Evolutionary conservation across 257 asterid species (phyloP).

Genomic region (Solanum appendiculatum): DNA sequence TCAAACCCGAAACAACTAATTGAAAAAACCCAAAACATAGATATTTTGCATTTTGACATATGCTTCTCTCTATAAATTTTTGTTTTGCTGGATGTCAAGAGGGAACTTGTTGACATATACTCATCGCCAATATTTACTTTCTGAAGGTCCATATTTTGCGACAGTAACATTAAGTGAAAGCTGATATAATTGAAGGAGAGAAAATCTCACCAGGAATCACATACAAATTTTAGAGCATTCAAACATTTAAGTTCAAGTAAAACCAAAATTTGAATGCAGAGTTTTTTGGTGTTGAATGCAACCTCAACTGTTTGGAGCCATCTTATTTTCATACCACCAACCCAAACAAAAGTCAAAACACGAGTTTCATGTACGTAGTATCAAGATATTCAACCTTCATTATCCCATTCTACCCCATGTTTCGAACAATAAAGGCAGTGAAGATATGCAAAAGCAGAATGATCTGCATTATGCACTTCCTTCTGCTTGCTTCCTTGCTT

Average conservation of each 20-base stretch:
- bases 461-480: constrained; percentile 10
- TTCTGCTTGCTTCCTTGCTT: constrained; percentile 26
- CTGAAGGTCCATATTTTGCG: neutral
- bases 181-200: neutral
- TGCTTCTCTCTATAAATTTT: no score
- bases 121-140: neutral
- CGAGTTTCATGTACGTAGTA: neutral
- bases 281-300: neutral
- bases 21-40: neutral
- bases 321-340: neutral
- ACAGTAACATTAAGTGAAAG: neutral
- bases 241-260: neutral
- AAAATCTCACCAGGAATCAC: neutral
- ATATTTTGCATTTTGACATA: neutral
- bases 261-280: neutral
- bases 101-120: neutral
- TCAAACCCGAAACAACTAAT: neutral
- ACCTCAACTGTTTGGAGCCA: neutral
- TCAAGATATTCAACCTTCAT: neutral
- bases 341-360: neutral
- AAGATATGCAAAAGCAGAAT: neutral
- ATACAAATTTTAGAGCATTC: neutral
- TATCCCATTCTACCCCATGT: neutral
- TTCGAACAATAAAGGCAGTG: neutral
- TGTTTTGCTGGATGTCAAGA: neutral